Conservation (phyloP, 148 eudicot genomes). For the Selenicereus undatus region DNA sequence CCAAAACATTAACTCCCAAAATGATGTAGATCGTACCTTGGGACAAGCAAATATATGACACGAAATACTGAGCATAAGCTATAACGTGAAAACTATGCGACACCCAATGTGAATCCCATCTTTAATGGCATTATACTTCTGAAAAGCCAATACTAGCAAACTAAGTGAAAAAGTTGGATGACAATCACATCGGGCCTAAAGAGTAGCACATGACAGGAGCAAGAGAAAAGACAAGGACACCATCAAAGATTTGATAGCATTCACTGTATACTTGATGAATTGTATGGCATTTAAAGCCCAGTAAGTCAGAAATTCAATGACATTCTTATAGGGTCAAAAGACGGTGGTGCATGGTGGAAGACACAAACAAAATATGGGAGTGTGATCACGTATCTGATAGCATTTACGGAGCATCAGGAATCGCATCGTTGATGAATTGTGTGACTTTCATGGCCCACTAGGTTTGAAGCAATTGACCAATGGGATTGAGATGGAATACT, state of each 20-base stretch:
- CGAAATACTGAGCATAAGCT: background rate
- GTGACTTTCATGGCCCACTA: background rate
- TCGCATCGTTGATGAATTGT: background rate
- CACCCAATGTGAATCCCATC: background rate
- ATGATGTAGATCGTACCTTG: background rate
- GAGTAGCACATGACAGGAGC: background rate
- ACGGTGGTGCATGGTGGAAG: no score
- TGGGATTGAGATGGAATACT: background rate
- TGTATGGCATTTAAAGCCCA: background rate
- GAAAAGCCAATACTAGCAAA: background rate
- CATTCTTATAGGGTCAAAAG: background rate
- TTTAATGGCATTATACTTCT: no score
- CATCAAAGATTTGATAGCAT: slow-evolving; percentile 1
- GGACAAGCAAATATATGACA: background rate
- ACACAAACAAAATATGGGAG: background rate
- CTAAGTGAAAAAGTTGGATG: background rate
- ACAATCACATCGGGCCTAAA: background rate
- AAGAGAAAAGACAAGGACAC: background rate
- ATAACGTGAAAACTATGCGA: background rate
- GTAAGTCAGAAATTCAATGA: background rate
- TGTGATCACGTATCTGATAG: background rate
- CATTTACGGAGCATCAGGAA: background rate
- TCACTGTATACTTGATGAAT: background rate
- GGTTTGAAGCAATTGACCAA: background rate
- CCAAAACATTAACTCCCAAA: background rate